Base-by-base conservation (phyloP, 805 yeast genomes). In the Jamesozyma piceae region DNA sequence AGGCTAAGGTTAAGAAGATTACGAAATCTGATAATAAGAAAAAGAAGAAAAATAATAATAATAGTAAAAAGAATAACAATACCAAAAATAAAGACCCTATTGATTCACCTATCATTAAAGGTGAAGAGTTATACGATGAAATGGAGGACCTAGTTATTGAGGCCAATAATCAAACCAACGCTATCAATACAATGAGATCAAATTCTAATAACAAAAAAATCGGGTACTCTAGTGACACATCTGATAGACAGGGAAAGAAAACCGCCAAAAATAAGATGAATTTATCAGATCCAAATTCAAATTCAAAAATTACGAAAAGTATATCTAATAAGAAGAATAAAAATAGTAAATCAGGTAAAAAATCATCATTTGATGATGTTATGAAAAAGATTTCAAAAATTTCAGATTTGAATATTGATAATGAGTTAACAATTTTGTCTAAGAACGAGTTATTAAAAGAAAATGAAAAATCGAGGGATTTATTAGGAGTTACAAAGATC, bases 401-500 rank as follows among this genome's bases (percentile, higher is more conserved):
- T 5, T 28, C 35, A 15, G 26, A 33, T n/a, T 27, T 37, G 5
- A 24, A 36, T 14, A 24, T 15, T 19, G 38, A 24, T 24, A n/a
- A n/a, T n/a, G 35, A 27, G 15, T 11, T 28, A 17, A 22, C 5
- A n/a, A 21, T 19, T 8, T 9, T 36, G 8, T 15, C 29, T 5
- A 17, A 18, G 13, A 21, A 41, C 14, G 22, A 14, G 5, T 13
- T 36, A 21, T 4, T 19, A 13, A 30, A 31, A 18, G 37, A 41
- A 21, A 37, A 26, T 20, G 36, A 36, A 1, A 37, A 79, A 50
- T 80, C 82, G 1, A 65, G 84, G 40, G 86, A 88, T 6, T 64
- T 81, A 19, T 61, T 86, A 9, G 95, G 95, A 1, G 90, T 89
- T 5, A 89, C 95, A 0, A 84, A 84, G 55, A 86, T 89, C 26